phyloP scores from a whole-genome alignment of 257 asterid genomes.

The Mentha longifolia region DNA sequence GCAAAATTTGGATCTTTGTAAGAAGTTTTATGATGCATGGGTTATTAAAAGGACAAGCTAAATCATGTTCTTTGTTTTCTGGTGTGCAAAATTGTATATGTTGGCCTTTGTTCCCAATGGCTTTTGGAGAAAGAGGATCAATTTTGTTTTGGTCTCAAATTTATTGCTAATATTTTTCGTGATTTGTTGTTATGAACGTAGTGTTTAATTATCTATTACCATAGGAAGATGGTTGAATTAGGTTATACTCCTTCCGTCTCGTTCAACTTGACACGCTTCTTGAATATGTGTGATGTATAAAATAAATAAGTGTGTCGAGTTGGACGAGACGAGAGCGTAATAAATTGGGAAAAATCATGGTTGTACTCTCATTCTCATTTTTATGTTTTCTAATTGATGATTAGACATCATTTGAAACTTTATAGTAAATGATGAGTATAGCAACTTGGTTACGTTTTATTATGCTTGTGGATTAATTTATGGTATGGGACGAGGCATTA shows the following conservation, averaged over 20 bases:
- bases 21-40: neutral
- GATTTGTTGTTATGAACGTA: neutral
- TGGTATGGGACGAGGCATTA: neutral
- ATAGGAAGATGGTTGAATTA: neutral
- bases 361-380: neutral
- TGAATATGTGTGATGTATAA: too few species aligned
- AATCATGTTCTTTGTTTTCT: conserved; percentile 17
- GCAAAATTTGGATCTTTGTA: conserved; percentile 4
- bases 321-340: too few species aligned
- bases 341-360: neutral
- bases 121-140: neutral
- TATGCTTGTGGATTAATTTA: neutral
- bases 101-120: neutral
- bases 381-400: neutral
- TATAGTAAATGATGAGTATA: neutral
- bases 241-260: too few species aligned
- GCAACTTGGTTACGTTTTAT: conserved; percentile 2
- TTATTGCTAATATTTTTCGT: conserved; percentile 7
- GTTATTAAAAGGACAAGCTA: conserved; percentile 5
- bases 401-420: neutral
- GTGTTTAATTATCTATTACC: neutral
- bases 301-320: too few species aligned
- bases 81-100: neutral
- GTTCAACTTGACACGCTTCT: too few species aligned
- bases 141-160: neutral